A percentile compares a stretch with the other conserved stretches of the same genome.
Evolutionary conservation across 306 rosid genomes (phyloP).

Genomic region (Glycine tomentella): DNA sequence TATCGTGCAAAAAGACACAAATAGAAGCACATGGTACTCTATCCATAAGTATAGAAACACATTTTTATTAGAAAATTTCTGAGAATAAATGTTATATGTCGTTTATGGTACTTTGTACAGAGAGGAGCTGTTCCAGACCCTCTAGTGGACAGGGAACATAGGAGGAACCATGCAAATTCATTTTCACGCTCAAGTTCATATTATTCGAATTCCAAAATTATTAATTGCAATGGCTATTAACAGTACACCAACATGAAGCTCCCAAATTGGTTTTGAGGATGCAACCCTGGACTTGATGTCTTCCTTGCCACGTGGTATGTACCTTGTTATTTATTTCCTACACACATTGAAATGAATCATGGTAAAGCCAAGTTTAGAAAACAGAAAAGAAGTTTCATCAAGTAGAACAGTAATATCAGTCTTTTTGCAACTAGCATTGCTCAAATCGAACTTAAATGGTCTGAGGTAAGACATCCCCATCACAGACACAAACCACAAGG

Average conservation of each 20-base stretch:
- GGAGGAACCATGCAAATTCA: conserved; percentile 39
- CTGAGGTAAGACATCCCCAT: neutral
- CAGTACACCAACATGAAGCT: conserved; percentile 44
- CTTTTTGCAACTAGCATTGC: conserved; percentile 9
- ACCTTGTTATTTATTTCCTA: conserved; percentile 59
- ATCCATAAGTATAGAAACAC: conserved; percentile 31
- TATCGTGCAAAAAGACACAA: neutral
- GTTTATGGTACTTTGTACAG: conserved; percentile 51
- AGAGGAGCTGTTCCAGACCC: conserved; percentile 52
- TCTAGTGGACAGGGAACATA: conserved; percentile 35
- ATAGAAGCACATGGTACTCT: neutral
- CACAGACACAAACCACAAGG: neutral
- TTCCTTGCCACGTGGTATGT: conserved; percentile 37
- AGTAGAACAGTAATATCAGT: neutral
- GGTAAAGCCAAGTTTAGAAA: conserved; percentile 27
- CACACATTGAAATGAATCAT: conserved; percentile 37
- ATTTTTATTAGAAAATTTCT: conserved; percentile 39
- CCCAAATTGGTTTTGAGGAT: conserved; percentile 36
- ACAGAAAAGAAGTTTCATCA: neutral
- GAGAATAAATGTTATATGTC: conserved; percentile 39
- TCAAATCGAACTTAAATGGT: conserved; percentile 38
- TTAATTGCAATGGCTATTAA: conserved; percentile 34
- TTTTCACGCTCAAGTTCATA: conserved; percentile 38
- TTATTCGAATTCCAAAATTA: conserved; percentile 35
- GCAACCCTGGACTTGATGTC: conserved; percentile 31